Evolutionary conservation across 2,329 filamentous ascomycete genomes (phyloP), one percentile per base, ranked within the genome.

Genomic region (Colletotrichum camelliae): DNA sequence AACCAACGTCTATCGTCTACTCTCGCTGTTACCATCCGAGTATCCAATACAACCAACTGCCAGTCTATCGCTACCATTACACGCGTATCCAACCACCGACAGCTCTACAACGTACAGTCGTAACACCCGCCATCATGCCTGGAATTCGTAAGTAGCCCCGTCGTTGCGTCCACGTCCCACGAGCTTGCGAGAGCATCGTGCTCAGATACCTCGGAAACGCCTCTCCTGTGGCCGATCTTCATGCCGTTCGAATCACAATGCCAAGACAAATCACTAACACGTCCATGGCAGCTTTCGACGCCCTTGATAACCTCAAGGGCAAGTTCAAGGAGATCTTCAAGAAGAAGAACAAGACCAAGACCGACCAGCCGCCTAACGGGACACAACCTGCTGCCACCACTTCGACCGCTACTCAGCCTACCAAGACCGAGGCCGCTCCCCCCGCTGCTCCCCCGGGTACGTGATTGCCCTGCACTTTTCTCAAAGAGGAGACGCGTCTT

Each of bases 251-350:
- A 21, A 21, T 24, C 27, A 18, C 21, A 68, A n/a, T 74, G 74
- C 70, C 69, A 75, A 75, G 73, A 35, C 33, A 57, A 27, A 13
- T 27, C 43, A 48, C 70, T 76, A 60, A 76, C 65, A 64, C 48
- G 62, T 33, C 52, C 31, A 31, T 35, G 61, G 37, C 77, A 91
- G 89, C 89, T 70, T 82, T 86, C 66, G 84, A 87, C 77, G 88
- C 89, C 39, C 83, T 91, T 76, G 87, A 88, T 81, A 90, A 90
- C 84, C 79, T 91, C 79, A 90, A 89, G 87, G 85, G 83, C 81
- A 91, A 90, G 88, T 81, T 91, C 81, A 89, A 88, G 86, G 83
- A 84, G 77, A 83, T 85, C 82, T 89, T 90, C 85, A 89, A 87
- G 83, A 89, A 88, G 83, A 88, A 86, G 84, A 69, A 76, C 57